phyloP scores from a whole-genome alignment of 2,329 filamentous ascomycete species.

The Dactylellina haptotyla region DNA sequence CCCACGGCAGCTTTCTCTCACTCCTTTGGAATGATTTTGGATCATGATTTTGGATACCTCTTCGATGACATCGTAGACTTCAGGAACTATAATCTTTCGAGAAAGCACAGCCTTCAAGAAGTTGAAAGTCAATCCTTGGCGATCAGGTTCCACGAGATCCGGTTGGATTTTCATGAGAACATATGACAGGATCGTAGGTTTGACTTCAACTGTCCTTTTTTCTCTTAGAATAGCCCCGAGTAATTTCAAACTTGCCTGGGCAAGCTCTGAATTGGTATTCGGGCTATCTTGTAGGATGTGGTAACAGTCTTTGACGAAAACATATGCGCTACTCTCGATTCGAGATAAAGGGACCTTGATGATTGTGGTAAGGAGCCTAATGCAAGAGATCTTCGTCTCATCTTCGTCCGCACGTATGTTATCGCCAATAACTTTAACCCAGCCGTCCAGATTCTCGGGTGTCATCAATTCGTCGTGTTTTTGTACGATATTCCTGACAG shows the following conservation, averaged over 20 bases:
- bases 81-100: constrained; percentile 82
- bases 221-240: constrained; percentile 86
- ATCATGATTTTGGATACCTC: constrained; percentile 92
- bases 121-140: constrained; percentile 92
- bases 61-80: constrained; percentile 91
- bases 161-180: constrained; percentile 83
- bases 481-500: constrained; percentile 83
- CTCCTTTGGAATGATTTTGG: constrained; percentile 89
- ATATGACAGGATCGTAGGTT: constrained; percentile 82
- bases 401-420: constrained; percentile 84
- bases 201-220: constrained; percentile 77
- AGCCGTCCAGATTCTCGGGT: constrained; percentile 80
- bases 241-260: constrained; percentile 88
- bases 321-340: constrained; percentile 75
- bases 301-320: constrained; percentile 86
- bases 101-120: constrained; percentile 89
- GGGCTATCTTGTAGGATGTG: constrained; percentile 80
- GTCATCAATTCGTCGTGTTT: constrained; percentile 86
- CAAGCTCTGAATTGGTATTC: constrained; percentile 81
- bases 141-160: constrained; percentile 90
- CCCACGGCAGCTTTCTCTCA: constrained; percentile 85
- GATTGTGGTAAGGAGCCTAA: constrained; percentile 84
- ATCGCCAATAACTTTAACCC: constrained; percentile 89
- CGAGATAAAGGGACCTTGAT: constrained; percentile 81
- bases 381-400: constrained; percentile 87